Conservation (phyloP, 306 rosid genomes). For the Malus asiatica region DNA sequence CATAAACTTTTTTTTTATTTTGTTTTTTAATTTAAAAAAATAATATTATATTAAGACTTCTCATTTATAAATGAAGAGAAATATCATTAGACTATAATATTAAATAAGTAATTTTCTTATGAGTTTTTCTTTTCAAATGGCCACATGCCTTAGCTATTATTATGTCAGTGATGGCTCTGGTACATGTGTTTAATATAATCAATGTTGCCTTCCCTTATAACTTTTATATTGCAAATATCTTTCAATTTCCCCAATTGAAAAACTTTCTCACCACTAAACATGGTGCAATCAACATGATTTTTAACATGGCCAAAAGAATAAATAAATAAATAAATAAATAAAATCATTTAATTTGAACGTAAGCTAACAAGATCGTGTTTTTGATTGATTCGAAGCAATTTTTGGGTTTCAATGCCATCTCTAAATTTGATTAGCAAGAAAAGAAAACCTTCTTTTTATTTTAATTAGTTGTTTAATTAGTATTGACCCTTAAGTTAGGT, state of each 20-base stretch:
- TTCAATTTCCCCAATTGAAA: background rate
- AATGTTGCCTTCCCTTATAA: background rate
- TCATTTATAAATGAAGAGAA: too few relatives aligned
- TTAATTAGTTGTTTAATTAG: background rate
- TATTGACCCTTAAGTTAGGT: background rate
- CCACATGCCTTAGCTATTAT: slow-evolving; percentile 1
- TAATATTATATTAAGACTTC: too few relatives aligned
- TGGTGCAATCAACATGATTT: background rate
- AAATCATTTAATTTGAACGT: background rate
- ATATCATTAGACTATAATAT: accelerated
- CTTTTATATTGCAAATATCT: background rate
- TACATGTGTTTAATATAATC: too few relatives aligned
- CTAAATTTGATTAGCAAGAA: background rate
- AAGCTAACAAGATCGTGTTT: background rate
- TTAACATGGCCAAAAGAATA: background rate
- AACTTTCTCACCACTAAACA: background rate
- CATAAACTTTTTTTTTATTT: background rate
- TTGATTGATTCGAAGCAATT: background rate
- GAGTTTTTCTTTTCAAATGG: background rate
- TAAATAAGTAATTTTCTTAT: too few relatives aligned
- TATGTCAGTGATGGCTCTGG: background rate
- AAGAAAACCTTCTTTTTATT: background rate
- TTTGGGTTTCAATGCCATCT: slow-evolving; percentile 17
- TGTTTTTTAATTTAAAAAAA: too few relatives aligned
- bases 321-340: background rate